Conservation (phyloP, 441 rosid genomes). For the Pelargonium cotyledonis region DNA sequence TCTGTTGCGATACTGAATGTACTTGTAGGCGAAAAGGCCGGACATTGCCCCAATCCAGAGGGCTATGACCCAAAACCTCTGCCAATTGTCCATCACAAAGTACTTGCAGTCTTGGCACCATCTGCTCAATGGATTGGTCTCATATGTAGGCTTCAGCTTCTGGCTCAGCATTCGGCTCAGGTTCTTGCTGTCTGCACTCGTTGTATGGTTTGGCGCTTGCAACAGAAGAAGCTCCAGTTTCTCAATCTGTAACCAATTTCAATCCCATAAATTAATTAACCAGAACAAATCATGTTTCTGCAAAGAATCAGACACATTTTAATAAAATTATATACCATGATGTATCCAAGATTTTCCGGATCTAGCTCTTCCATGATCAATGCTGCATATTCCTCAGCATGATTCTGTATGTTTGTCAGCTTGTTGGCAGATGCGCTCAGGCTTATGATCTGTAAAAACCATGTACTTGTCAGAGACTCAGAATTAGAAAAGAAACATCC, state of each 20-base stretch:
- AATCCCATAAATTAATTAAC: neutral
- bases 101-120: constrained; percentile 30
- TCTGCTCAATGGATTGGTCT: constrained; percentile 28
- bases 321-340: constrained; percentile 27
- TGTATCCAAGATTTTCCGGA: constrained; percentile 42
- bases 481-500: too few relatives aligned
- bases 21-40: constrained; percentile 49
- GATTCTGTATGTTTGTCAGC: constrained; percentile 35
- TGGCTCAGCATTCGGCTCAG: constrained; percentile 48
- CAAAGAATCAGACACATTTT: neutral
- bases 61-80: constrained; percentile 54
- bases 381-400: constrained; percentile 47
- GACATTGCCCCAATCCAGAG: constrained; percentile 43
- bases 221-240: constrained; percentile 41
- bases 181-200: constrained; percentile 30
- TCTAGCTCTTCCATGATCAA: constrained; percentile 55
- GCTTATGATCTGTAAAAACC: constrained; percentile 34
- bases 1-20: constrained; percentile 31
- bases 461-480: neutral
- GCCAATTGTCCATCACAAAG: constrained; percentile 51
- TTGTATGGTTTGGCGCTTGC: constrained; percentile 27
- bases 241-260: constrained; percentile 29
- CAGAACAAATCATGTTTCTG: neutral
- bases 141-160: constrained; percentile 36
- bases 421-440: constrained; percentile 55